Evolutionary conservation across 805 yeast genomes (phyloP), one percentile per base, ranked within the genome.

Genomic region (Cyberlindnera americana): DNA sequence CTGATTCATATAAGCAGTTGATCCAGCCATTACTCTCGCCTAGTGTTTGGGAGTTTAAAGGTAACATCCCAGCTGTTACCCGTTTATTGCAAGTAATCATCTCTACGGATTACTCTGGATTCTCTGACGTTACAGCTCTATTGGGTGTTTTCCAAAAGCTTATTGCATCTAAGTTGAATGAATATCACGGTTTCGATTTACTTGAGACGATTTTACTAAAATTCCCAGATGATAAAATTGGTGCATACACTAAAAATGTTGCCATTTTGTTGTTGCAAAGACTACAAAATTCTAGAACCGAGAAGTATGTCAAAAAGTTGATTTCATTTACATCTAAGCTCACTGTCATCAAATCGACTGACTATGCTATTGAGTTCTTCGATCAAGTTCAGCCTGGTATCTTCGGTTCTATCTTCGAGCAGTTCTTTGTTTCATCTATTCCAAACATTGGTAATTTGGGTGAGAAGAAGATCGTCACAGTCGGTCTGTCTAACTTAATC

Each of bases 141-240:
- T 67, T 93, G 29, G 99, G 99, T 28, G 95, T 93, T n/a, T 95
- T 87, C 70, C 99, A 95, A 65, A 88, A 90, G 60, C 69, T 93
- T 49, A 78, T 93, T 37, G 79, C 96, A 1, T 87, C 97, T 0
- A 84, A 83, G 49, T 73, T 78, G 13, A 83, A 88, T 53, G 98
- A 93, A 53, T 64, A 65, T 27, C 73, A 78, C 53, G 98, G 97
- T 2, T 83, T 93, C 61, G 98, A 93, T 41, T 66, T 93, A 30
- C 64, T 93, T 32, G 90, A 85, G 57, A 66, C 73, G 3, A 80
- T 93, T 35, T 60, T 91, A 30, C 54, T 77, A 30, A 62, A 71
- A 43, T 64, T 88, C 32, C 80, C 86, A 6, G 51, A 77, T 30
- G 57, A 56, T 0, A 47, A 59, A 4, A 59, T 90, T 34, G 61